Base-by-base conservation (phyloP, 2,329 filamentous ascomycete genomes). In the Colletotrichum theobromicola region DNA sequence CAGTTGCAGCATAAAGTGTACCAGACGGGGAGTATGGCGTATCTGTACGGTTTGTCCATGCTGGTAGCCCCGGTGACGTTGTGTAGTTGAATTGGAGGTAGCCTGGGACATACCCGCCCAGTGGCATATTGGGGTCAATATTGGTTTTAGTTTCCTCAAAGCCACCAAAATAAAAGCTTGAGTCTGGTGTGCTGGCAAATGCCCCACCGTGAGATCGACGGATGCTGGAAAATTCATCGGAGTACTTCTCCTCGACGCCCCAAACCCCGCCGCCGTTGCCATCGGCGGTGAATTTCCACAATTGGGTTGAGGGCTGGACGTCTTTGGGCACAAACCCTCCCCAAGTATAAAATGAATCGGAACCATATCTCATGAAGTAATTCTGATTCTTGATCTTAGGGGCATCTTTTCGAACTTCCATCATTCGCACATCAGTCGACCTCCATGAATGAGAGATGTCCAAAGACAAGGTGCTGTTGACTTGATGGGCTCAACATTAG, bases 361-460 rank as follows among this genome's bases (percentile, higher is more conserved):
- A 42, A 18, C 16, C 37, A 10, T 42, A 10, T 42, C 28, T 15
- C 13, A 18, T 28, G 53, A 72, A 69, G 2, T 63, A 13, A 13
- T 35, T 61, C 28, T 70, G 64, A 7, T 30, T 18, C 5, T 13
- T 15, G 15, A 55, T 55, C 3, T 24, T 69, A 2, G 74, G 66
- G 13, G 70, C 65, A 8, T 37, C 34, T 34, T 69, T 73, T 35
- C 35, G 26, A 10, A 58, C 60, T 15, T 34, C 10, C 6, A 26
- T 24, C 26, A 76, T 67, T 4, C 12, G 2, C n/a, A 73, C 70
- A 5, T 30, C 50, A 5, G 21, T 24, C 16, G 53, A 35, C 10
- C n/a, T 64, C 74, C 74, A 76, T 8, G 61, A 67, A 15, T 61
- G 57, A 12, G 70, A 67, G 4, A 76, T 12, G 62, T 70, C 64